phyloP scores from a whole-genome alignment of 441 rosid genomes.

The Adansonia madagascariensis region DNA sequence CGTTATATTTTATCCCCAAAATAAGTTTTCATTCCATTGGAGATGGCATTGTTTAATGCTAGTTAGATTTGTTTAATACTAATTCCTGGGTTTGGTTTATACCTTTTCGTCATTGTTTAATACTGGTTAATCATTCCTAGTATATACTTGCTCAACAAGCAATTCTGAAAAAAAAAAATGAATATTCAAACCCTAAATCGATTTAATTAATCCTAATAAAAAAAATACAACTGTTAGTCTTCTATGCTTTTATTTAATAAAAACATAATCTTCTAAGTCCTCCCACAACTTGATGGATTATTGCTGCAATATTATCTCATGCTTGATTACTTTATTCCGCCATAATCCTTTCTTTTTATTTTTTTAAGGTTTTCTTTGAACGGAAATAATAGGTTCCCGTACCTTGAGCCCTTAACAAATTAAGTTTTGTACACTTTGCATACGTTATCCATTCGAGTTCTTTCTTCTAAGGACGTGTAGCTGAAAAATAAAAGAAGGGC shows the following conservation, averaged over 20 bases:
- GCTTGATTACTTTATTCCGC: slow-evolving; percentile 30
- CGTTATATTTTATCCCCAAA: not conserved
- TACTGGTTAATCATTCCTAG: not conserved
- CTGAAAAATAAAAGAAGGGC: too few species aligned
- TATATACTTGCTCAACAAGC: not conserved
- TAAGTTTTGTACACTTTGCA: not conserved
- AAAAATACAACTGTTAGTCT: not conserved
- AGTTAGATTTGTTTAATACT: not conserved
- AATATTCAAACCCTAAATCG: not conserved
- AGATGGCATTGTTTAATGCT: not conserved
- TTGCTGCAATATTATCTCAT: slow-evolving; percentile 22
- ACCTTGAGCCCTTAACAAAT: not conserved
- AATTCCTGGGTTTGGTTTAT: not conserved
- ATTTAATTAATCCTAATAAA: not conserved
- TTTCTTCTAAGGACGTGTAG: too few species aligned
- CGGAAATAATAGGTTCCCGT: not conserved
- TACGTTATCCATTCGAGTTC: not conserved
- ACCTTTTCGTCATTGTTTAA: not conserved
- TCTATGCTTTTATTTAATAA: not conserved
- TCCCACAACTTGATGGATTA: slow-evolving; percentile 20
- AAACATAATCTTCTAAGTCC: slow-evolving; percentile 20
- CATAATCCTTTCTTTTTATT: not conserved
- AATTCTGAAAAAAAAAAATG: not conserved
- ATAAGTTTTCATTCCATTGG: not conserved
- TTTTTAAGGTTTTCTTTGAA: not conserved